Conservation (phyloP, 768 basidiomycete species). For the Hysterangium stoloniferum region DNA sequence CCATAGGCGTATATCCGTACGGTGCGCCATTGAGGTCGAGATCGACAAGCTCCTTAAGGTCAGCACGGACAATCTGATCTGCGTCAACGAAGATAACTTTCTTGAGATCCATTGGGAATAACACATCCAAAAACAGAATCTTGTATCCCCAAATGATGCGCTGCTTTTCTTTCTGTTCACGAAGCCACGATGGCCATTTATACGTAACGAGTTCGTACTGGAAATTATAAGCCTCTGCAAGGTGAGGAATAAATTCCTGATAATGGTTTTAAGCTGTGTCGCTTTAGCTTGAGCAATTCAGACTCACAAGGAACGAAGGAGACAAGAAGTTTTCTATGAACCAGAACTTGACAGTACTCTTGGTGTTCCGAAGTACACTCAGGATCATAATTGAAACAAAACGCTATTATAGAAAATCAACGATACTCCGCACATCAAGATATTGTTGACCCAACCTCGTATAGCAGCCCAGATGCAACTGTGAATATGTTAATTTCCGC, state of each 20-base stretch:
- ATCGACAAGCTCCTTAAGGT: slow-evolving; percentile 91
- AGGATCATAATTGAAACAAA: slow-evolving; percentile 98
- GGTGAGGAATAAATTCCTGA: slow-evolving; percentile 91
- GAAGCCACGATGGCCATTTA: slow-evolving; percentile 98
- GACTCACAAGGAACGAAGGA: slow-evolving; percentile 82
- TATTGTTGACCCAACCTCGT: slow-evolving; percentile 57
- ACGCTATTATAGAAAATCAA: slow-evolving; percentile 45
- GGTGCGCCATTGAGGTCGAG: slow-evolving; percentile 88
- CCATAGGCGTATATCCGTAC: slow-evolving; percentile 97
- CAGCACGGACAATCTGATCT: slow-evolving; percentile 95
- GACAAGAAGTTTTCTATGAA: slow-evolving; percentile 99
- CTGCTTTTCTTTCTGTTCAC: slow-evolving; percentile 96
- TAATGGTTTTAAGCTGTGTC: background rate
- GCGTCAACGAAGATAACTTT: slow-evolving; percentile 99
- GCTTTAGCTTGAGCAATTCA: background rate
- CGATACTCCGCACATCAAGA: background rate
- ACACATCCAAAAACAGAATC: slow-evolving; percentile 96
- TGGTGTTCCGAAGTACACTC: slow-evolving; percentile 90
- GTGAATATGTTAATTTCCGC: slow-evolving; percentile 99
- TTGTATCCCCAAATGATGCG: slow-evolving; percentile 99
- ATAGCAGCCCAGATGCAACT: slow-evolving; percentile 91
- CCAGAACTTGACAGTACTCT: slow-evolving; percentile 97
- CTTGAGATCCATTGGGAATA: slow-evolving; percentile 98
- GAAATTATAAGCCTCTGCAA: slow-evolving; percentile 87
- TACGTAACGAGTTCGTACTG: slow-evolving; percentile 97